A percentile compares a stretch with the other conserved stretches of the same genome.
These are phyloP conservation scores for Sanguinoderma infundibulare DNA, from an alignment of 1,284 basidiomycete species.

Conservation along the genomic window DNA sequence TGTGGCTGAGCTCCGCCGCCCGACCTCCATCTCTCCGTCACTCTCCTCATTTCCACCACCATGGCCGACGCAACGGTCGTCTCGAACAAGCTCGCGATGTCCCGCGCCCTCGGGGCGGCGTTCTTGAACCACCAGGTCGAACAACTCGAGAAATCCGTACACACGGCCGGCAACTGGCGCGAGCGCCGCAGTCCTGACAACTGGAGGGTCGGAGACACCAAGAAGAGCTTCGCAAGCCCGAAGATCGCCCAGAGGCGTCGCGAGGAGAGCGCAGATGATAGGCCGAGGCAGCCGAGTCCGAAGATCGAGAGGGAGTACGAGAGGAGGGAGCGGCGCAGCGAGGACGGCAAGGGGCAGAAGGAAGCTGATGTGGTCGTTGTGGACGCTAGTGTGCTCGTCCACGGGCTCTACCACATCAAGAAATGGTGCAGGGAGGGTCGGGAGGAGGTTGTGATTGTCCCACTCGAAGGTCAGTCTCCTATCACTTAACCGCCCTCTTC, in stretches of 20 bases:
- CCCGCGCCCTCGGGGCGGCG: slow-evolving; percentile 79
- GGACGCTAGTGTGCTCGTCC: slow-evolving; percentile 87
- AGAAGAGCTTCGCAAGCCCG: slow-evolving; percentile 12
- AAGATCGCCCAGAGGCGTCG: slow-evolving; percentile 31
- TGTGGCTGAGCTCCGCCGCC: slow-evolving; percentile 11
- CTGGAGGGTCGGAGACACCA: slow-evolving; percentile 31
- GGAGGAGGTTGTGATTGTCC: slow-evolving; percentile 77
- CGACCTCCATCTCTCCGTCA: not conserved
- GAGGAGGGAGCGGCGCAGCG: slow-evolving; percentile 36
- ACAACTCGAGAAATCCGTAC: slow-evolving; percentile 79
- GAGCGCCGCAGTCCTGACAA: slow-evolving; percentile 38
- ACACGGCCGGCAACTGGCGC: slow-evolving; percentile 63
- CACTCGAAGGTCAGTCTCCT: slow-evolving; percentile 78
- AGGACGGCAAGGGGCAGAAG: slow-evolving; percentile 47
- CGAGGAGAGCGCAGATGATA: slow-evolving; percentile 20
- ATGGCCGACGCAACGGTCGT: slow-evolving; percentile 30
- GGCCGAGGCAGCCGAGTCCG: slow-evolving; percentile 24
- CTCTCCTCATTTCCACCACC: slow-evolving; percentile 15
- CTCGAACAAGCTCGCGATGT: slow-evolving; percentile 72
- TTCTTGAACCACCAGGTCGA: slow-evolving; percentile 85
- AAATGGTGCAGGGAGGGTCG: slow-evolving; percentile 78
- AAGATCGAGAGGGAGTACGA: slow-evolving; percentile 28
- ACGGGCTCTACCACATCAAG: slow-evolving; percentile 82
- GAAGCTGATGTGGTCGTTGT: slow-evolving; percentile 80
- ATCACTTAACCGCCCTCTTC: not conserved